Evolutionary conservation across 768 basidiomycete species (phyloP).

Genomic region (Leucocoprinus sp.): DNA sequence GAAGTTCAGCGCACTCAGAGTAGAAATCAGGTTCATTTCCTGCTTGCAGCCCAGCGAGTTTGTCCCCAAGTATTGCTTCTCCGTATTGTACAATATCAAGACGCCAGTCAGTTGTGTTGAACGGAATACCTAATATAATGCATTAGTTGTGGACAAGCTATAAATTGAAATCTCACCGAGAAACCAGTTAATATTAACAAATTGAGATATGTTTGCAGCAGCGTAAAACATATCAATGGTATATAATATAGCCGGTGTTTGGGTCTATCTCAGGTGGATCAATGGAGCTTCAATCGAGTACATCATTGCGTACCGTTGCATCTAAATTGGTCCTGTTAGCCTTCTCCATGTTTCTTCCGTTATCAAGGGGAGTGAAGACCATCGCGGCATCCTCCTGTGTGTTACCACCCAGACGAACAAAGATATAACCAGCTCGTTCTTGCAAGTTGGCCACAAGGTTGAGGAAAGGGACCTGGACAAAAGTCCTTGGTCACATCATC

Average conservation of each 20-base stretch:
- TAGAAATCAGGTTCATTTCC: constrained; percentile 82
- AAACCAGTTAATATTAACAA: constrained; percentile 60
- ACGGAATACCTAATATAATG: constrained; percentile 37
- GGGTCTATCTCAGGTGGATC: constrained; percentile 28
- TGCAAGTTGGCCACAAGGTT: constrained; percentile 67
- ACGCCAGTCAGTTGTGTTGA: constrained; percentile 56
- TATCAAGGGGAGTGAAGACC: constrained; percentile 38
- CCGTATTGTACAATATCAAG: constrained; percentile 48
- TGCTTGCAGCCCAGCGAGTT: constrained; percentile 59
- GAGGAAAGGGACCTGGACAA: constrained; percentile 53
- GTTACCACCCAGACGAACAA: constrained; percentile 70
- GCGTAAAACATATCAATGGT: constrained; percentile 61
- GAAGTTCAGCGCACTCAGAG: too few species aligned
- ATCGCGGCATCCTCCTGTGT: constrained; percentile 60
- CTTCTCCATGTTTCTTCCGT: constrained; percentile 26
- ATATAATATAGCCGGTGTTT: constrained; percentile 58
- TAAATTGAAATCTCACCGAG: constrained; percentile 27
- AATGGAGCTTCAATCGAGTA: too few species aligned
- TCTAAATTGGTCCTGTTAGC: constrained; percentile 15
- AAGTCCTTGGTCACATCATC: constrained; percentile 26
- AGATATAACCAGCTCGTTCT: constrained; percentile 51
- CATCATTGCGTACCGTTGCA: constrained; percentile 17
- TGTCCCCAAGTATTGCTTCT: constrained; percentile 53
- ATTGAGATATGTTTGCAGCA: constrained; percentile 47
- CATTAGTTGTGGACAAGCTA: not conserved